Evolutionary conservation across 2,329 filamentous ascomycete genomes (phyloP), one percentile per base, ranked within the genome.

Genomic region (Aspergillus uvarum): DNA sequence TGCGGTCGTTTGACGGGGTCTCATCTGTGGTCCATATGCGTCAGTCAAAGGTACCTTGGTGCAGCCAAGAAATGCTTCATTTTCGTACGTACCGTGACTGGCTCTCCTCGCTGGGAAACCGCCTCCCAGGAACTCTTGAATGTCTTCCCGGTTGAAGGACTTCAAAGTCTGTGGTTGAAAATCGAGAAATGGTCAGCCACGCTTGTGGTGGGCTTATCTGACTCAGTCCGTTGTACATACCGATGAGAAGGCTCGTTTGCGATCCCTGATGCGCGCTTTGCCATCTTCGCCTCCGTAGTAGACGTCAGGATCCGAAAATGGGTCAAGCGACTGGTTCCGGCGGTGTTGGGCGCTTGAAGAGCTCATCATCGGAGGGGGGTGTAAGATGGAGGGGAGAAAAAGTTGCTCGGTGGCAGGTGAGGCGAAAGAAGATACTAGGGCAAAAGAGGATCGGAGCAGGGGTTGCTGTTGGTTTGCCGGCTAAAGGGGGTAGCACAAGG

Each of bases 1-100:
- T 89, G 62, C 91, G 90, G 59, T 89, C 86, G 52, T 86, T 81
- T 53, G 85, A 80, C 35, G 87, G 85, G 51, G 82, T 81, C 75
- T 93, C 92, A 80, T 96, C 93, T 95, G 71, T 29, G 29, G 52
- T 26, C 16, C 51, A 50, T 51, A 56, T 51, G 51, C 21, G 59
- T 70, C 62, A 70, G 60, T 63, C 22, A 16, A 49, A 44, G 12
- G 21, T 29, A 29, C 14, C 47, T 29, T 52, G 3, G 4, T 10
- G 50, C 48, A 8, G 14, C 21, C 42, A 24, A 8, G 7, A 7
- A 14, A 19, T 29, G 26, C 26, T 50, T 19, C 16, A 35, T 24
- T 38, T 31, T 16, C 50, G n/a, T 48, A 60, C 74, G 54, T 67
- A 80, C 79, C 79, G 62, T 80, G 77, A 66, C 80, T 82, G 32